A percentile compares a stretch with the other conserved stretches of the same genome.
These are phyloP conservation scores for Zygosaccharomyces sapae DNA, from an alignment of 1,139 yeast species.

Conservation along the genomic window DNA sequence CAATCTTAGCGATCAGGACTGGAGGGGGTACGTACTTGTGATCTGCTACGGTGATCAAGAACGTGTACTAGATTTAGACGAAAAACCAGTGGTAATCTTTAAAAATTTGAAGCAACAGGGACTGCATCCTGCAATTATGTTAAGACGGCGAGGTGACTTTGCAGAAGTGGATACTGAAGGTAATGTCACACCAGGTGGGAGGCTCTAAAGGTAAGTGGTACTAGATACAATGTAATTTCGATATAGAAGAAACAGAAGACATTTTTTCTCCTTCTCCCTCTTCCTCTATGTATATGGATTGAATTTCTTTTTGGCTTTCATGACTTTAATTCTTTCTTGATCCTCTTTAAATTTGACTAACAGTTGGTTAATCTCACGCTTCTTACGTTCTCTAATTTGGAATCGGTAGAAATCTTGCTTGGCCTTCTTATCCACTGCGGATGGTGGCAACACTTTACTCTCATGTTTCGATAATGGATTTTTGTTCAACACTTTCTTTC, in stretches of 20 bases:
- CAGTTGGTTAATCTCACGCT: constrained; percentile 85
- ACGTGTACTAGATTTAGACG: constrained; percentile 75
- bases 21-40: constrained; percentile 85
- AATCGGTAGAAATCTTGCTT: constrained; percentile 91
- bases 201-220: constrained; percentile 17
- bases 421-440: constrained; percentile 68
- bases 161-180: constrained; percentile 30
- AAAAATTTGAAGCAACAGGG: constrained; percentile 85
- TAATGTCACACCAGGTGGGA: constrained; percentile 33
- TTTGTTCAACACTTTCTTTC: constrained; percentile 35
- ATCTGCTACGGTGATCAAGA: constrained; percentile 92
- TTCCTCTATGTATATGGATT: constrained; percentile 59
- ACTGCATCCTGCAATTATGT: constrained; percentile 88
- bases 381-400: constrained; percentile 91
- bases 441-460: constrained; percentile 27
- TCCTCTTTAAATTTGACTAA: constrained; percentile 81
- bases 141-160: constrained; percentile 68
- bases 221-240: neutral
- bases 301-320: constrained; percentile 79
- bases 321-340: constrained; percentile 73
- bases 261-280: neutral
- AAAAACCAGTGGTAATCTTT: constrained; percentile 84
- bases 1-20: constrained; percentile 71
- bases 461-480: constrained; percentile 36
- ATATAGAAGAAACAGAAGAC: neutral